Percentiles rank a stretch among this genome's conserved stretches.
Evolutionary conservation across 345 rosid genomes (phyloP).

Genomic region (Citrus unshiu): DNA sequence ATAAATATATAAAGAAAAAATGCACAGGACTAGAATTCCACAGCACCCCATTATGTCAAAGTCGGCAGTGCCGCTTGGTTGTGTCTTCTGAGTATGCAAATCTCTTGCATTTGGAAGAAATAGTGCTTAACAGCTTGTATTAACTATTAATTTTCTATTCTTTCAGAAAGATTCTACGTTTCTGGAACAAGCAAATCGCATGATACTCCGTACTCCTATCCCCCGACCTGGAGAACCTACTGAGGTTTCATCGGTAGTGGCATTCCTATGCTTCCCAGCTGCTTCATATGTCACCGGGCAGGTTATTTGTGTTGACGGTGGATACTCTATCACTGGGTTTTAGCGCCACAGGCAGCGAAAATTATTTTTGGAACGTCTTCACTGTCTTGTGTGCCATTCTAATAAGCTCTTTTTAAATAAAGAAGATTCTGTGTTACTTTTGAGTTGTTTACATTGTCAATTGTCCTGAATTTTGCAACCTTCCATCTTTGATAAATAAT

Average conservation of each 20-base stretch:
- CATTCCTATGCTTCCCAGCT: conserved; percentile 48
- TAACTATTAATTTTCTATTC: background rate
- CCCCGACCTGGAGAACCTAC: background rate
- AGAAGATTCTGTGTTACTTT: too few relatives aligned
- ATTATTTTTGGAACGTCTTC: background rate
- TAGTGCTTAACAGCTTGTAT: background rate
- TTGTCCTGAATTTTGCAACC: background rate
- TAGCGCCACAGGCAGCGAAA: background rate
- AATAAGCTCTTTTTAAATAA: background rate
- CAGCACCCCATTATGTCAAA: background rate
- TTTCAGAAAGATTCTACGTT: background rate
- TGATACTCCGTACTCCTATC: conserved; percentile 29
- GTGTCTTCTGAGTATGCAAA: background rate
- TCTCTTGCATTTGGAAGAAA: too few relatives aligned
- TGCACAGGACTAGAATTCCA: too few relatives aligned
- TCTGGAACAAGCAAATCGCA: background rate
- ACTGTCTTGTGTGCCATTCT: background rate
- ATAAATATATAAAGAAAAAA: too few relatives aligned
- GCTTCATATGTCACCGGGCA: conserved; percentile 55
- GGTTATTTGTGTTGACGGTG: conserved; percentile 29
- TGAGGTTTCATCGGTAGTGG: conserved; percentile 23
- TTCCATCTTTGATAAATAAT: background rate
- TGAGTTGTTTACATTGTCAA: background rate
- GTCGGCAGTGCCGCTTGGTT: background rate
- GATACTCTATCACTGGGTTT: background rate